Conservation (phyloP, 2,329 filamentous ascomycete genomes). For the Cladosporium colombiae region DNA sequence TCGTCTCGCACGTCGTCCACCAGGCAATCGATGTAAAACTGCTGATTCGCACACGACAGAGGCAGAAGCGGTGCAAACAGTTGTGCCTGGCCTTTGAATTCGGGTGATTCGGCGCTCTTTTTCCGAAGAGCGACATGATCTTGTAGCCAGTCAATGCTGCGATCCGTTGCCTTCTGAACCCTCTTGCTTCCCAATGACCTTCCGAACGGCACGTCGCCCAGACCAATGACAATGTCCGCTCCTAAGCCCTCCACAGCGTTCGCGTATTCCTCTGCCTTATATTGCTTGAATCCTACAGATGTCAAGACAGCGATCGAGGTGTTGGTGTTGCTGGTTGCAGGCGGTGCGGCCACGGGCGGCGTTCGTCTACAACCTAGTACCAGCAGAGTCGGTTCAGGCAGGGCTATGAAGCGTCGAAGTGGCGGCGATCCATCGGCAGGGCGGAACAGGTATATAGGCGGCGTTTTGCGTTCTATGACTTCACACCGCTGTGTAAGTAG, state of each 20-base stretch:
- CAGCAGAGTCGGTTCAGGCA: slow-evolving; percentile 65
- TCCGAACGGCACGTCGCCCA: slow-evolving; percentile 71
- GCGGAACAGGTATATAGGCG: slow-evolving; percentile 54
- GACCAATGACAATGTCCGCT: slow-evolving; percentile 77
- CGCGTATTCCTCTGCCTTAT: slow-evolving; percentile 70
- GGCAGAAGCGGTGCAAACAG: slow-evolving; percentile 70
- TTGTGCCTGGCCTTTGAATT: slow-evolving; percentile 39
- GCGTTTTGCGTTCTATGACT: slow-evolving; percentile 65
- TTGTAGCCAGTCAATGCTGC: slow-evolving; percentile 79
- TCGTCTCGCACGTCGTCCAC: slow-evolving; percentile 60
- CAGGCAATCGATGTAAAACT: slow-evolving; percentile 75
- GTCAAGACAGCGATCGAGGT: slow-evolving; percentile 76
- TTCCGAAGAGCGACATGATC: slow-evolving; percentile 56
- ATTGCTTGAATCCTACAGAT: slow-evolving; percentile 76
- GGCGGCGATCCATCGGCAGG: slow-evolving; percentile 51
- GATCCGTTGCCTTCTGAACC: slow-evolving; percentile 77
- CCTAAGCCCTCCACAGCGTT: slow-evolving; percentile 63
- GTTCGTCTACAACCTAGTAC: slow-evolving; percentile 77
- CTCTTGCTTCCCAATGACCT: slow-evolving; percentile 59
- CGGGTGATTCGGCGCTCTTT: slow-evolving; percentile 33
- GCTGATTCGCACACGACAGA: slow-evolving; percentile 72
- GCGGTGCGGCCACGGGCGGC: slow-evolving; percentile 74
- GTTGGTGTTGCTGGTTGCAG: slow-evolving; percentile 49
- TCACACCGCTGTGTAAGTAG: slow-evolving; percentile 39
- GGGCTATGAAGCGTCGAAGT: slow-evolving; percentile 74